A percentile compares a stretch with the other conserved stretches of the same genome.
phyloP scores from a whole-genome alignment of 345 rosid species.

The Hibiscus trionum region DNA sequence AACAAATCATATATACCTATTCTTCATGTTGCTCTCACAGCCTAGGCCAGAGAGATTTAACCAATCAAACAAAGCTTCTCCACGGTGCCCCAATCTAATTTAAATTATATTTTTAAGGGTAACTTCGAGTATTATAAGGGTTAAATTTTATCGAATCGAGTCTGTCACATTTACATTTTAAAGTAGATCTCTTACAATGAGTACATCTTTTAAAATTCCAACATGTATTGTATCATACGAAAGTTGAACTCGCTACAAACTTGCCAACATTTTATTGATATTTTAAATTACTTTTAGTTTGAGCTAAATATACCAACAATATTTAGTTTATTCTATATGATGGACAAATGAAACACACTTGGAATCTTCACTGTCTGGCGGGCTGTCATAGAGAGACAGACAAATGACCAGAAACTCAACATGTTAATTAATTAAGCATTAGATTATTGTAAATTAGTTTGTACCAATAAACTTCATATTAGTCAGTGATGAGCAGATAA shows the following conservation, averaged over 20 bases:
- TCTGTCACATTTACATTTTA: no score
- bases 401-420: neutral
- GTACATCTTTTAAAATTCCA: no score
- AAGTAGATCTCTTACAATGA: no score
- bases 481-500: neutral
- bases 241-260: no score
- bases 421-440: neutral
- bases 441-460: neutral
- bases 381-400: neutral
- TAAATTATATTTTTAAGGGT: no score
- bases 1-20: conserved; percentile 14
- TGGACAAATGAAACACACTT: neutral
- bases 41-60: neutral
- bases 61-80: conserved; percentile 10
- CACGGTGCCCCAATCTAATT: neutral
- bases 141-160: no score
- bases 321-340: neutral
- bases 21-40: conserved; percentile 13
- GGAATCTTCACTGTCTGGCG: conserved; percentile 17
- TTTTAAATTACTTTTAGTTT: no score
- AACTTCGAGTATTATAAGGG: no score
- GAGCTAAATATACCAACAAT: no score
- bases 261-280: no score
- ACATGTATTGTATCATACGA: no score
- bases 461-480: neutral